phyloP scores from a whole-genome alignment of 2,329 filamentous ascomycete genomes.

The Stagonosporopsis chrysanthemi region DNA sequence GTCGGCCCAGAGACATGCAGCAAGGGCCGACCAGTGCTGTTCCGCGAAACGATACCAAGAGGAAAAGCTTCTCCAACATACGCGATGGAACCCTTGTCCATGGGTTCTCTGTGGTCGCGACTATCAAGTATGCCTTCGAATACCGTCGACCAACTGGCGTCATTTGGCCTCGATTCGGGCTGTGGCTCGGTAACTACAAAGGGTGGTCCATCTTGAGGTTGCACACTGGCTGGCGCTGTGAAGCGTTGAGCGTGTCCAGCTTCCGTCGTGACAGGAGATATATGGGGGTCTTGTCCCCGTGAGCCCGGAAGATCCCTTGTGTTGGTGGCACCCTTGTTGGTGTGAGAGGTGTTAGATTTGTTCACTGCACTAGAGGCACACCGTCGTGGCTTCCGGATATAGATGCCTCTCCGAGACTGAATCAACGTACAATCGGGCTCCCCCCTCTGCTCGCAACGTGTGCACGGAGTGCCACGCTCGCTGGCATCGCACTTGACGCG shows the following conservation, averaged over 20 bases:
- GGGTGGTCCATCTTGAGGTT: not conserved
- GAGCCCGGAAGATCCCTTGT: not conserved
- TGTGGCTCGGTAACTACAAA: not conserved
- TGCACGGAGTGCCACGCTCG: conserved; percentile 14
- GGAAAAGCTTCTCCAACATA: conserved; percentile 16
- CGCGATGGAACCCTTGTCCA: conserved; percentile 9
- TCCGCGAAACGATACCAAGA: conserved; percentile 4
- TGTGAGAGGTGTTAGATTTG: not conserved
- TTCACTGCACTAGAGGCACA: not conserved
- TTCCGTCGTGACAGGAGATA: not conserved
- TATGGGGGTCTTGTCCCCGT: not conserved
- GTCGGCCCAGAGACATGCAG: conserved; percentile 4
- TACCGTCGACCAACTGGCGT: conserved; percentile 13
- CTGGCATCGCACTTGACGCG: conserved; percentile 17
- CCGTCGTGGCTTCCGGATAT: conserved; percentile 11
- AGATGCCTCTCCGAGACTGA: conserved; percentile 15
- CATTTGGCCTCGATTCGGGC: not conserved
- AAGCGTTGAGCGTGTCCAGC: not conserved
- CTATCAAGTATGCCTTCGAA: conserved; percentile 6
- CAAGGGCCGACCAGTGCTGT: not conserved
- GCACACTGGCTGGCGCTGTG: not conserved
- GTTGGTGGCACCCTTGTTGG: not conserved
- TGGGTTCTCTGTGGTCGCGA: not conserved
- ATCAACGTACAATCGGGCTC: conserved; percentile 7
- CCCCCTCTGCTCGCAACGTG: conserved; percentile 8